Evolutionary conservation across 495 filamentous ascomycete genomes (phyloP), one percentile per base, ranked within the genome.

Genomic region (Poronia punctata): DNA sequence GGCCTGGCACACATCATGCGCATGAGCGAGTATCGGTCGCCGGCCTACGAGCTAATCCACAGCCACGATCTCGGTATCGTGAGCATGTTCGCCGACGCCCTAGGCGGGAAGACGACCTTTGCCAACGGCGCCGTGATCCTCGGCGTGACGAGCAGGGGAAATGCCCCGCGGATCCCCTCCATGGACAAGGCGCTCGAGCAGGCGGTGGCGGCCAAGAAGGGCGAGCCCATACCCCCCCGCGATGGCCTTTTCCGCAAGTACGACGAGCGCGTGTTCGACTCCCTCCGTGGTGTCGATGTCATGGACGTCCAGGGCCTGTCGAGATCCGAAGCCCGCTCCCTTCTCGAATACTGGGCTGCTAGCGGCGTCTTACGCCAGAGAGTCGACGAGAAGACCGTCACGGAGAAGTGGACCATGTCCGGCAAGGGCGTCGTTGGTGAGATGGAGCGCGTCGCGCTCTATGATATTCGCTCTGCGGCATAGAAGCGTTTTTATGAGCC

Each of bases 321-420:
- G 39, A 86, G 78, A 56, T 62, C 67, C 16, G 89, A 97, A 66
- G 80, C 89, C 25, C 75, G 83, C 38, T 72, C 76, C 1, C 67
- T 92, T 49, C 78, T 97, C 78, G 92, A 96, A 70, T 97, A 96
- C 64, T 97, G 88, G 65, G 89, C 86, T 3, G 75, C 70, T 17
- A 94, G 87, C 60, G 92, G 92, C 12, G 66, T 96, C 51, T 57
- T 93, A 54, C 75, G 83, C 38, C 60, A 74, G 40, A 65, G 60
- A 30, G 70, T 95, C 28, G 82, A 83, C 50, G 82, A 90, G 57
- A 64, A 66, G 48, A 75, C 72, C 46, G 86, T 97, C 20, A 70
- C 72, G 26, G 87, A 95, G 72, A 86, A 84, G 67, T 95, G 86
- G 85, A 81, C 77, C 38, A 46, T 96, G 52, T 78, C 82, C 43